Evolutionary conservation across 768 basidiomycete species (phyloP).

Genomic region (Leccinum pellstonianum): DNA sequence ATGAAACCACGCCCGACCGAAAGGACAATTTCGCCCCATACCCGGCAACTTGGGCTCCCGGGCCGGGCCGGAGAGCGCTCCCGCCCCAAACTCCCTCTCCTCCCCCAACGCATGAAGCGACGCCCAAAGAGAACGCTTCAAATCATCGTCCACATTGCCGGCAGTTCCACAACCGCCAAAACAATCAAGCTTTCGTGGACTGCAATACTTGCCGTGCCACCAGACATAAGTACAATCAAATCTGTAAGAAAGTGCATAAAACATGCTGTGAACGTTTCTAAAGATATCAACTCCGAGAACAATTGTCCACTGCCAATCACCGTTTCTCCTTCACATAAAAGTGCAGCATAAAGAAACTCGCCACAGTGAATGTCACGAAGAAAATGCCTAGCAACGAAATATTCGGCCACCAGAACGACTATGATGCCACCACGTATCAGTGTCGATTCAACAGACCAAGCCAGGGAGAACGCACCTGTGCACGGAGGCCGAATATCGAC

Average conservation of each 20-base stretch:
- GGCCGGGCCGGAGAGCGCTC: no score
- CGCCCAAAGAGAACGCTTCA: no score
- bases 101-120: no score
- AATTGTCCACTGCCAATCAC: constrained; percentile 14
- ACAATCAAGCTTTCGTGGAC: constrained; percentile 14
- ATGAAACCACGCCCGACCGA: no score
- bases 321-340: constrained; percentile 82
- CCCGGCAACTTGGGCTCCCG: no score
- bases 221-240: neutral
- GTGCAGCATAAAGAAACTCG: constrained; percentile 79
- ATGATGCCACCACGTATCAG: constrained; percentile 7
- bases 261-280: neutral
- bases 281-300: neutral
- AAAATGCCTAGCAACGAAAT: constrained; percentile 82
- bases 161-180: constrained; percentile 22
- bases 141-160: neutral
- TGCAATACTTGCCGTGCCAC: neutral
- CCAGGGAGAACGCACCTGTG: constrained; percentile 56
- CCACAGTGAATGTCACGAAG: constrained; percentile 74
- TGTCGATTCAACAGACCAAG: neutral
- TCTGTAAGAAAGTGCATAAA: neutral
- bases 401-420: constrained; percentile 99
- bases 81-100: no score
- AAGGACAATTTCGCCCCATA: no score
- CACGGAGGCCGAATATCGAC: constrained; percentile 88